These are phyloP conservation scores for Arachnopeziza araneosa DNA, from an alignment of 2,329 filamentous ascomycete genomes.

Conservation along the genomic window DNA sequence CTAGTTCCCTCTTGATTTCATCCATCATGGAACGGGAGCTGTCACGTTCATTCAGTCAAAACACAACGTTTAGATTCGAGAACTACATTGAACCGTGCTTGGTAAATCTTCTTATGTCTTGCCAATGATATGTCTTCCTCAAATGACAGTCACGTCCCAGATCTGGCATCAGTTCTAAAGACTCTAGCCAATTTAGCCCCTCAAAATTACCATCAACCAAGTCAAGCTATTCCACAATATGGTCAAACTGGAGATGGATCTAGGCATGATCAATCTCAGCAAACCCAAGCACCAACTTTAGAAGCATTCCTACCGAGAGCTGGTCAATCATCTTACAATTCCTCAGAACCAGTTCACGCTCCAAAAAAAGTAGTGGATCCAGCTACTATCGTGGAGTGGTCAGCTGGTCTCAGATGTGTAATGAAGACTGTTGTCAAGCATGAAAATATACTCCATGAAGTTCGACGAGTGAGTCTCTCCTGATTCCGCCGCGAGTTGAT, in stretches of 20 bases:
- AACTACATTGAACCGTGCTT: background rate
- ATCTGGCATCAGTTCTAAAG: constrained; percentile 30
- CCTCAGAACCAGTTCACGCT: constrained; percentile 2
- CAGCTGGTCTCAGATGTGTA: constrained; percentile 43
- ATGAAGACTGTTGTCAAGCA: constrained; percentile 43
- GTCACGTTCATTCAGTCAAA: no score
- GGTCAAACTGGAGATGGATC: background rate
- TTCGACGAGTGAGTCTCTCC: constrained; percentile 31
- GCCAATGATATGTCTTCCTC: background rate
- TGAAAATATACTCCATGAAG: constrained; percentile 38
- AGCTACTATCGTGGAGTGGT: constrained; percentile 45
- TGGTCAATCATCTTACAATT: constrained; percentile 19
- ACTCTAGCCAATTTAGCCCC: constrained; percentile 27
- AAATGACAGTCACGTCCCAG: constrained; percentile 14
- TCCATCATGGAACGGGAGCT: no score
- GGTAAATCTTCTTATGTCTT: background rate
- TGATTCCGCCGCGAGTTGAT: background rate
- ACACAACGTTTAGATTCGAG: no score
- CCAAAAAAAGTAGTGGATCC: constrained; percentile 33
- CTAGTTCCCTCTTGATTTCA: background rate
- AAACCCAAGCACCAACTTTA: background rate
- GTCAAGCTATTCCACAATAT: constrained; percentile 17
- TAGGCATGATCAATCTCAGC: constrained; percentile 1
- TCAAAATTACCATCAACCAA: constrained; percentile 21
- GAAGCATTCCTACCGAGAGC: constrained; percentile 10